A percentile compares a stretch with the other conserved stretches of the same genome.
These are phyloP conservation scores for Pichia sp. DNA, from an alignment of 1,139 yeast species.

Conservation along the genomic window DNA sequence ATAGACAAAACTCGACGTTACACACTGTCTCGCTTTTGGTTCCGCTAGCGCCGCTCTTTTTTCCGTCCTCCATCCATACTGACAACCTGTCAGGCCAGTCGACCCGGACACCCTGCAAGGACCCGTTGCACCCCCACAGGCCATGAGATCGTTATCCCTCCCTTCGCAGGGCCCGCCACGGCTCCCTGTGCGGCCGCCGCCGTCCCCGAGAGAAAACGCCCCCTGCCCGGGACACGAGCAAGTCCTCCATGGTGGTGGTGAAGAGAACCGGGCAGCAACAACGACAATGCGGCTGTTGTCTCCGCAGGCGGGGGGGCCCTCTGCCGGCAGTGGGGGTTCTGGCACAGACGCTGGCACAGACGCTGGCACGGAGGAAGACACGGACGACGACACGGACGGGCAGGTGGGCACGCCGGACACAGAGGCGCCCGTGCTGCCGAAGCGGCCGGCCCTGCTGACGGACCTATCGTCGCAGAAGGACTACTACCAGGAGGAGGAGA, in stretches of 20 bases:
- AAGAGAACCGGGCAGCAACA: neutral
- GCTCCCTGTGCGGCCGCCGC: conserved; percentile 5
- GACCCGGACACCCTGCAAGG: no score
- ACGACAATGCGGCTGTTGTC: conserved; percentile 3
- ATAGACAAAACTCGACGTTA: neutral
- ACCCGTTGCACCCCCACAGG: neutral
- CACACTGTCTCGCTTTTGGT: neutral
- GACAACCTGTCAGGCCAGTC: no score
- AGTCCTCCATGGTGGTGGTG: neutral
- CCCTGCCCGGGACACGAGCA: neutral
- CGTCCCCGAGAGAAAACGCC: neutral
- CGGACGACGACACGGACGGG: neutral
- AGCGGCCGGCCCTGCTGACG: neutral
- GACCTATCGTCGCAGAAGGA: neutral
- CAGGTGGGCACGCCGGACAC: neutral
- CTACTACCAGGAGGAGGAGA: neutral
- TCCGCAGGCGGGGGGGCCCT: neutral
- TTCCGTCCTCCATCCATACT: neutral
- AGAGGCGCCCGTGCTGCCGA: neutral
- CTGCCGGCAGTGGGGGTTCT: neutral
- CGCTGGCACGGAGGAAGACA: no score
- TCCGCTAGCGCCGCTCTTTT: neutral
- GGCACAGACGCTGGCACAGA: neutral
- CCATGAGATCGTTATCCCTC: neutral
- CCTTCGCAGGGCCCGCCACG: conserved; percentile 4